Evolutionary conservation across 768 basidiomycete genomes (phyloP), one percentile per base, ranked within the genome.

Genomic region (Pleurotus eryngii): DNA sequence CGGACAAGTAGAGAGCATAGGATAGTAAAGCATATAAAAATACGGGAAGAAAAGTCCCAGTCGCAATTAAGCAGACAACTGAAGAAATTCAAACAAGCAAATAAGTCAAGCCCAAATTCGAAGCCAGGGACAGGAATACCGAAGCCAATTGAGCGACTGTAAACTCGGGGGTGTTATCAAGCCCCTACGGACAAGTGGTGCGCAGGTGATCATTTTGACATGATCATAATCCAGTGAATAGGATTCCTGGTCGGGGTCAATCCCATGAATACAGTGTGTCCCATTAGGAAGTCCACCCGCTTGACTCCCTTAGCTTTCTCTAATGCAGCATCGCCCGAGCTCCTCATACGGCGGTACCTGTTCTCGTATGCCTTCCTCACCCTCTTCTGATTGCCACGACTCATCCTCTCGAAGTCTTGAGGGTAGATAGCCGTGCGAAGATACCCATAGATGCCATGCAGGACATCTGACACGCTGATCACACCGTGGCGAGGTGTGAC

Each of bases 221-320:
- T 40, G 17, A 54, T 54, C 15, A 54, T 37, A 42, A 11, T 17
- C 51, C 51, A 54, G n/a, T 40, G 37, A 39, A 4, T 26, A 18
- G 51, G 51, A 42, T 73, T 68, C 46, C 67, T 65, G 57, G 70
- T 64, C 3, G 58, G 66, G 0, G 71, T 67, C 12, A 79, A 54
- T 20, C 77, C 77, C 64, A 68, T 64, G 62, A 79, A 76, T n/a
- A 60, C 61, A 15, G 68, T 74, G 17, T 66, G 68, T 37, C 68
- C 74, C 49, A 72, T 67, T 46, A 86, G 65, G 62, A 82, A 84
- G 66, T 86, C 84, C 0, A 86, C 74, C 50, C 81, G 68, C 61
- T 76, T 76, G 17, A 80, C 63, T 1, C 74, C 76, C 62, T 72
- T 74, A 5, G 58, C 60, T 49, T 66, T 63, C 66, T 78, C 75